Conservation (phyloP, 129 eudicot genomes). For the Helianthus annuus region DNA sequence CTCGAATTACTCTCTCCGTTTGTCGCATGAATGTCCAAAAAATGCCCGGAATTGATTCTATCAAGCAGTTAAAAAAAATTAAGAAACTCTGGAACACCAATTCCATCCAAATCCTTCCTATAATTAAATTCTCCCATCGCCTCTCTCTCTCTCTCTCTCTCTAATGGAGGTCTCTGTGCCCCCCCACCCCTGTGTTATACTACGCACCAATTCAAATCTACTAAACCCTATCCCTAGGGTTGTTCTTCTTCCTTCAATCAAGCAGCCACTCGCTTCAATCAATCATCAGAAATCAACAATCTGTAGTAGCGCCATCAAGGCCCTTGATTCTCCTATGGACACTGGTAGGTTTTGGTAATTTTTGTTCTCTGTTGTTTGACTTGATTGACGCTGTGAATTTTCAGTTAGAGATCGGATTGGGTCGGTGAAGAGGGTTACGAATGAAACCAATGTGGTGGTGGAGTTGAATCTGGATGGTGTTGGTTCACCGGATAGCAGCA, state of each 20-base stretch:
- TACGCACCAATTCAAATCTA: conserved; percentile 1
- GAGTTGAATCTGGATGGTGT: conserved; percentile 85
- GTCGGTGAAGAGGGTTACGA: conserved; percentile 87
- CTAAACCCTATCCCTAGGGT: conserved; percentile 2
- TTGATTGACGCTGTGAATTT: background rate
- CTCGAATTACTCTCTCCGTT: too few relatives aligned
- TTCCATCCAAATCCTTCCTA: too few relatives aligned
- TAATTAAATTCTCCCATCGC: background rate
- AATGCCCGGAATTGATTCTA: too few relatives aligned
- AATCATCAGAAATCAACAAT: conserved; percentile 20
- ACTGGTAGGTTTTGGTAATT: conserved; percentile 6
- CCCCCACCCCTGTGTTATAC: conserved; percentile 4
- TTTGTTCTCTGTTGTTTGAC: background rate
- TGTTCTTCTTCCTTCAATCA: background rate
- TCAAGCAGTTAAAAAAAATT: too few relatives aligned
- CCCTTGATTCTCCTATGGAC: conserved; percentile 8
- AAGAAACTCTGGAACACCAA: too few relatives aligned
- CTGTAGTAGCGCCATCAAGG: conserved; percentile 22
- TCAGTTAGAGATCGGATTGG: conserved; percentile 58
- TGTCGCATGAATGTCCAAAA: too few relatives aligned
- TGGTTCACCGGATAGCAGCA: conserved; percentile 73
- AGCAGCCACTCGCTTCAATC: conserved; percentile 21
- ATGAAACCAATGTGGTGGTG: conserved; percentile 89
- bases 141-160: background rate
- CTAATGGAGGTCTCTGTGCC: conserved; percentile 26